phyloP scores from a whole-genome alignment of 768 basidiomycete genomes.

The Kwoniella newhampshirensis region DNA sequence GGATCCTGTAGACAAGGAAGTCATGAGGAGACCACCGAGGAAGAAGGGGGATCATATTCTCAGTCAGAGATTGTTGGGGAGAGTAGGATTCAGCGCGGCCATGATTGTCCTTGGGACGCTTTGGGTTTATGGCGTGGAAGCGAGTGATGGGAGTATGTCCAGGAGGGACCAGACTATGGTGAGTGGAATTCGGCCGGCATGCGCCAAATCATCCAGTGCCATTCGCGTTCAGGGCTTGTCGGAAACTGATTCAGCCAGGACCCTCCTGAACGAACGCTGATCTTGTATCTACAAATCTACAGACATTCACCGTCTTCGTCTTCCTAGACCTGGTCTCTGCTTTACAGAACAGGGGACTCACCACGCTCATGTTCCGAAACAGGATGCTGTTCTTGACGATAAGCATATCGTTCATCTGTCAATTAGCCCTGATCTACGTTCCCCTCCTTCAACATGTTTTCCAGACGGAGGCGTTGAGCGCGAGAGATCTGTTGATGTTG shows the following conservation, averaged over 20 bases:
- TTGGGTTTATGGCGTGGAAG: constrained; percentile 78
- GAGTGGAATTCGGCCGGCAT: constrained; percentile 46
- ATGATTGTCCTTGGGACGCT: constrained; percentile 87
- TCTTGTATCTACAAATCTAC: constrained; percentile 8
- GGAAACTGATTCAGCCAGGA: no score
- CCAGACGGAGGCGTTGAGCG: constrained; percentile 79
- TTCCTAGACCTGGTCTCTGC: constrained; percentile 96
- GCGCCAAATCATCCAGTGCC: no score
- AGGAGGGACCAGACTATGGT: constrained; percentile 95
- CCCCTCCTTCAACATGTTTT: constrained; percentile 88
- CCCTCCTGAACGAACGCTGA: no score
- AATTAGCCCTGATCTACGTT: constrained; percentile 83
- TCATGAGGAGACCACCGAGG: constrained; percentile 91
- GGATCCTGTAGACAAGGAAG: constrained; percentile 87
- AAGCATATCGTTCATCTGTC: constrained; percentile 76
- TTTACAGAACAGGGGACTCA: constrained; percentile 86
- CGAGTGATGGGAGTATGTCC: constrained; percentile 79
- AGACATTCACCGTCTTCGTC: constrained; percentile 97
- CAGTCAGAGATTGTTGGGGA: constrained; percentile 66
- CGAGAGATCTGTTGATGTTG: constrained; percentile 69
- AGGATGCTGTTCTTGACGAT: constrained; percentile 87
- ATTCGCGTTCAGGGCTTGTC: no score
- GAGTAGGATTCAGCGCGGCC: constrained; percentile 88
- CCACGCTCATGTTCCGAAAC: constrained; percentile 73
- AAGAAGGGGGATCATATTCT: constrained; percentile 89